Conservation (phyloP, 345 rosid genomes). For the Eucalyptus camaldulensis region DNA sequence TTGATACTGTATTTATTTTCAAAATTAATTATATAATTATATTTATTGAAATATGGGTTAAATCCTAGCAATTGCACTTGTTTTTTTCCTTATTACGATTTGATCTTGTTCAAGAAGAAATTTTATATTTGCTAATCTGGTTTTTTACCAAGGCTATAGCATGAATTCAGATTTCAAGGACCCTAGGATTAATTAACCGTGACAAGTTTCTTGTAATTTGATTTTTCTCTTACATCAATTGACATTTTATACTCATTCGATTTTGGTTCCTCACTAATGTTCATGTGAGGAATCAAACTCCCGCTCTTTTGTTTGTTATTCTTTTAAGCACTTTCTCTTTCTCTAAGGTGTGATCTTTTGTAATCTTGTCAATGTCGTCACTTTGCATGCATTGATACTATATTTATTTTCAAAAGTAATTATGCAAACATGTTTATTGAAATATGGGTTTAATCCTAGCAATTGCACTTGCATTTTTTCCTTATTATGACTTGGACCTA, state of each 20-base stretch:
- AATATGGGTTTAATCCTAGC: not conserved
- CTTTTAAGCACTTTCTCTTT: not conserved
- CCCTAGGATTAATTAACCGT: not conserved
- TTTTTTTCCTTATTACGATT: too few relatives aligned
- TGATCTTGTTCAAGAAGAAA: not conserved
- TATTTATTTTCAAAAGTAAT: not conserved
- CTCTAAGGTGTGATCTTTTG: too few relatives aligned
- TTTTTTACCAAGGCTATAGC: not conserved
- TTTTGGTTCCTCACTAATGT: not conserved
- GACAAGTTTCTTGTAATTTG: too few relatives aligned
- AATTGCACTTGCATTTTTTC: too few relatives aligned
- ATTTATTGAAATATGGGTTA: not conserved
- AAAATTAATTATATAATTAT: too few relatives aligned
- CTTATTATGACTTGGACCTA: rapidly evolving
- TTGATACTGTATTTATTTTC: not conserved
- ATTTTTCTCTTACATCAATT: too few relatives aligned
- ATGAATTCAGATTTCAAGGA: not conserved
- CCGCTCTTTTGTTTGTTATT: not conserved
- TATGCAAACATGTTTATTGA: not conserved
- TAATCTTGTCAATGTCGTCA: not conserved
- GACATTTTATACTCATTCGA: not conserved
- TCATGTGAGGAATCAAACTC: not conserved
- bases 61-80: not conserved
- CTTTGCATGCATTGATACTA: not conserved
- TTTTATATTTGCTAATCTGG: not conserved